These are phyloP conservation scores for Solanum lignicaule DNA, from an alignment of 257 asterid species.

Conservation along the genomic window DNA sequence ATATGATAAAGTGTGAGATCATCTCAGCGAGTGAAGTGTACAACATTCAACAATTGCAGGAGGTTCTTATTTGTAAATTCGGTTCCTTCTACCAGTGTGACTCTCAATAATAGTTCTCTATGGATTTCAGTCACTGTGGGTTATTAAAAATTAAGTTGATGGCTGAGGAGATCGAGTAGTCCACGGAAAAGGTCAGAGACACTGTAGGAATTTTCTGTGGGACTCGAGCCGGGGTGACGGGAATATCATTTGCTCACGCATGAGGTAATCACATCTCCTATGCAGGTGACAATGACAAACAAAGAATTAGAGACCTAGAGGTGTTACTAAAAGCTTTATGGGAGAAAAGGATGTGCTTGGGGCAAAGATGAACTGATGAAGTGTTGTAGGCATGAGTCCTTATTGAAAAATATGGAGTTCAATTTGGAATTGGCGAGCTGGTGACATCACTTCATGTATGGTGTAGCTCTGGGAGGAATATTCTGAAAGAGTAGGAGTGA, in stretches of 20 bases:
- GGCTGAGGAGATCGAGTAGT: not conserved
- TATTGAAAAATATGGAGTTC: not conserved
- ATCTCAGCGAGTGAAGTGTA: not conserved
- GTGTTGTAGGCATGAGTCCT: not conserved
- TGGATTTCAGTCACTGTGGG: not conserved
- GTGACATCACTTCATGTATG: not conserved
- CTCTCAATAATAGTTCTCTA: not conserved
- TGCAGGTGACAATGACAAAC: not conserved
- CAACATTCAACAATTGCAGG: not conserved
- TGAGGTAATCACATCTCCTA: not conserved
- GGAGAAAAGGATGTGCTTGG: not conserved
- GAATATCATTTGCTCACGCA: not conserved
- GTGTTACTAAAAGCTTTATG: not conserved
- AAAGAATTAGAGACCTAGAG: not conserved
- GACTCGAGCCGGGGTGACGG: not conserved
- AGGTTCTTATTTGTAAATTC: not conserved
- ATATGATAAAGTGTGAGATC: not conserved
- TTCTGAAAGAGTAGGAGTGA: not conserved
- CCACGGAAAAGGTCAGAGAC: not conserved
- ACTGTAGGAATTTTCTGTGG: not conserved
- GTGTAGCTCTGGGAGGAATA: not conserved
- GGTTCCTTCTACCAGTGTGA: not conserved
- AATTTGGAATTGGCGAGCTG: not conserved
- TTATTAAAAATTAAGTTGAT: not conserved
- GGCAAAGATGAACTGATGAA: not conserved